Conservation (phyloP, 495 filamentous ascomycete species). For the Penicillium alfredii region DNA sequence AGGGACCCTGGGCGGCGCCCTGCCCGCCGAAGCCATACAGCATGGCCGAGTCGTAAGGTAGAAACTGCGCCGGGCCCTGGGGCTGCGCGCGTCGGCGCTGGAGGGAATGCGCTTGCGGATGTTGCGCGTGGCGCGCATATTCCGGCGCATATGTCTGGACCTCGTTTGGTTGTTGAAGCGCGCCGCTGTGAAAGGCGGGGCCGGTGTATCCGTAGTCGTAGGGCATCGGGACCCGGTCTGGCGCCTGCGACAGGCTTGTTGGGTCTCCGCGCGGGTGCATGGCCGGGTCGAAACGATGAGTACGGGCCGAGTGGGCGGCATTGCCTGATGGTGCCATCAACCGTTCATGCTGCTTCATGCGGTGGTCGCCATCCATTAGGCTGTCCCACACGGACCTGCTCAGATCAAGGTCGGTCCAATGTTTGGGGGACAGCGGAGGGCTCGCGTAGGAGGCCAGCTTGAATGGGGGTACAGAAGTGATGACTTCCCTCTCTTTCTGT, state of each 20-base stretch:
- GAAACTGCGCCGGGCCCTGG: constrained; percentile 29
- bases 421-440: constrained; percentile 53
- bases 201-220: constrained; percentile 44
- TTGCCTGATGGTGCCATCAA: constrained; percentile 22
- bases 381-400: constrained; percentile 38
- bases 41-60: constrained; percentile 58
- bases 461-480: constrained; percentile 11
- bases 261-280: constrained; percentile 35
- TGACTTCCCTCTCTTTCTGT: too few species aligned
- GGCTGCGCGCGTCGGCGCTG: constrained; percentile 7
- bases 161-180: constrained; percentile 38
- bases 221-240: constrained; percentile 29
- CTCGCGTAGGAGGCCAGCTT: constrained; percentile 58
- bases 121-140: constrained; percentile 20
- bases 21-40: constrained; percentile 77
- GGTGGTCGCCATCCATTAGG: constrained; percentile 66
- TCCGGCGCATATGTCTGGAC: constrained; percentile 42
- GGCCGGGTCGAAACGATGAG: constrained; percentile 33
- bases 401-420: constrained; percentile 45
- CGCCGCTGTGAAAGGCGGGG: constrained; percentile 30
- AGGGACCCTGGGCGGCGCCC: constrained; percentile 58
- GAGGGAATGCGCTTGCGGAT: constrained; percentile 11
- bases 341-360: constrained; percentile 61
- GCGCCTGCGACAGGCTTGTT: constrained; percentile 29
- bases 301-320: constrained; percentile 19